These are phyloP conservation scores for Colletotrichum brevisporum DNA, from an alignment of 2,329 filamentous ascomycete genomes.

Conservation along the genomic window DNA sequence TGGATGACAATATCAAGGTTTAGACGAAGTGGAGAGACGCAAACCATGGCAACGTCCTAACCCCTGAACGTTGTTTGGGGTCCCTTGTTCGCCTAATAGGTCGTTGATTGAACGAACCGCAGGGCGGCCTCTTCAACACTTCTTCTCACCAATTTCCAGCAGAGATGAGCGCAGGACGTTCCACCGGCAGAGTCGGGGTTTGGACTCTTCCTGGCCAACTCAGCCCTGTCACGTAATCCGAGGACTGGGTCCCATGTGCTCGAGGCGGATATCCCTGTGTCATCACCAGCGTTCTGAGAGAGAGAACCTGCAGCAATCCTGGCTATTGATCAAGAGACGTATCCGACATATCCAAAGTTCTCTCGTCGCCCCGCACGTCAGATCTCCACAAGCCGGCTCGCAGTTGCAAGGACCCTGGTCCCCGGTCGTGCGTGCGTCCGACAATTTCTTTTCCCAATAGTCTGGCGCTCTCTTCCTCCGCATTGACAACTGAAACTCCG, in stretches of 20 bases:
- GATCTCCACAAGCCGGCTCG: constrained; percentile 12
- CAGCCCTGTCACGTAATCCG: constrained; percentile 13
- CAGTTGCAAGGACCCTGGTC: not conserved
- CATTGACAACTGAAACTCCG: constrained; percentile 25
- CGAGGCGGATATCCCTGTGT: constrained; percentile 2
- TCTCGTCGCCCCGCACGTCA: not conserved
- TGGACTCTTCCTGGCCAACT: not conserved
- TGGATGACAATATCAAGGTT: constrained; percentile 20
- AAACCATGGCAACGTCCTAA: constrained; percentile 5
- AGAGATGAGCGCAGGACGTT: not conserved
- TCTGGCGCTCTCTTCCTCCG: not conserved
- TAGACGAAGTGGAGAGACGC: constrained; percentile 13
- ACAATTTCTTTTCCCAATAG: constrained; percentile 8
- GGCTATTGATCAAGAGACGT: not conserved
- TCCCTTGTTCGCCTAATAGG: constrained; percentile 6
- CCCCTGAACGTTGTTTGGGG: constrained; percentile 18
- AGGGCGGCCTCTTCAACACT: not conserved
- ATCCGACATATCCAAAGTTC: constrained; percentile 10
- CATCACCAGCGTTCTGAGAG: not conserved
- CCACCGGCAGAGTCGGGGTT: constrained; percentile 10
- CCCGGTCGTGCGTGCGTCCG: constrained; percentile 34
- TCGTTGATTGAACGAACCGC: not conserved
- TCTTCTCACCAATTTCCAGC: not conserved
- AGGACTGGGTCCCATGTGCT: constrained; percentile 9
- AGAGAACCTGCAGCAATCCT: not conserved